phyloP scores from a whole-genome alignment of 805 yeast genomes.

The Wickerhamiella dianesei region DNA sequence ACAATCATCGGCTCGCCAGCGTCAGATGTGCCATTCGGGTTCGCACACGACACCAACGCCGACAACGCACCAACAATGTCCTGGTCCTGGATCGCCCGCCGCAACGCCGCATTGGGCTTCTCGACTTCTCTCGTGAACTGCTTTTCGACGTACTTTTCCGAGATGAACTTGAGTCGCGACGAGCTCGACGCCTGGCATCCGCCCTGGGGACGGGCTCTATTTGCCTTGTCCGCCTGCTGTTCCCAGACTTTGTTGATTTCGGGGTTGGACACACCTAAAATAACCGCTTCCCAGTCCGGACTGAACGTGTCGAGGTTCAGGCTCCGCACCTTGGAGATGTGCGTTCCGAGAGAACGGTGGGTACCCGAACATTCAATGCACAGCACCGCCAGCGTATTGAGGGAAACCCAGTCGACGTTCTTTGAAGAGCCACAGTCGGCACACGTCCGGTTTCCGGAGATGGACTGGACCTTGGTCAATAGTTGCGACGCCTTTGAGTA shows the following conservation, averaged over 20 bases:
- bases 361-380: slow-evolving; percentile 80
- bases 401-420: slow-evolving; percentile 73
- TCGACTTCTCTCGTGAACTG: slow-evolving; percentile 30
- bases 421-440: slow-evolving; percentile 62
- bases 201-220: slow-evolving; percentile 22
- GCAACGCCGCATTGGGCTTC: slow-evolving; percentile 25
- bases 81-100: slow-evolving; percentile 25
- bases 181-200: slow-evolving; percentile 26
- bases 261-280: slow-evolving; percentile 44
- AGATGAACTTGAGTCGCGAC: slow-evolving; percentile 45
- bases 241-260: slow-evolving; percentile 52
- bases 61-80: slow-evolving; percentile 21
- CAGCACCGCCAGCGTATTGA: slow-evolving; percentile 54
- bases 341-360: slow-evolving; percentile 79
- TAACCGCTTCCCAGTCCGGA: slow-evolving; percentile 43
- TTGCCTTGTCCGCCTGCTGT: slow-evolving; percentile 23
- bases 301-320: slow-evolving; percentile 58
- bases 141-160: slow-evolving; percentile 48
- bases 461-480: slow-evolving; percentile 12
- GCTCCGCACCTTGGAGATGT: slow-evolving; percentile 64
- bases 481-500: slow-evolving; percentile 2
- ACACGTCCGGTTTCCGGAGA: slow-evolving; percentile 49
- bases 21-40: slow-evolving; percentile 23
- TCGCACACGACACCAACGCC: slow-evolving; percentile 30
- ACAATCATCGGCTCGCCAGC: slow-evolving; percentile 24